Conservation (phyloP, 1,284 basidiomycete species). For the Gomphus bonarii region DNA sequence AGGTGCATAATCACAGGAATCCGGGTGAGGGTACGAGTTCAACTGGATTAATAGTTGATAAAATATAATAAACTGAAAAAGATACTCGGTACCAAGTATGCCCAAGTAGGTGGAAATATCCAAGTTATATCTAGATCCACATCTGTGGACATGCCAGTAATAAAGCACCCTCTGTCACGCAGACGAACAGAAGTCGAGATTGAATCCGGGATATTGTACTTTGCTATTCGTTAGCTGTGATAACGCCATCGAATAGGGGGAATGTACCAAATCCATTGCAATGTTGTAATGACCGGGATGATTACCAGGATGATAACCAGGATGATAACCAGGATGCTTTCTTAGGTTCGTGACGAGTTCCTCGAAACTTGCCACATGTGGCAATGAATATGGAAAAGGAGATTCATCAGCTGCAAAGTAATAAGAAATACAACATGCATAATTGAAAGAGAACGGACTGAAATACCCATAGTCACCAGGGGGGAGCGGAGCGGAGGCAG, state of each 20-base stretch:
- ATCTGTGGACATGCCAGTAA: not conserved
- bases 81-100: not conserved
- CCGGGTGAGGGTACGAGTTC: not conserved
- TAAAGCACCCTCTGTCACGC: not conserved
- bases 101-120: not conserved
- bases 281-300: too few species aligned
- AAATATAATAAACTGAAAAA: not conserved
- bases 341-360: too few species aligned
- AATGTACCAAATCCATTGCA: too few species aligned
- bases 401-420: too few species aligned
- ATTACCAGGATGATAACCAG: too few species aligned
- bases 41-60: not conserved
- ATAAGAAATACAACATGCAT: too few species aligned
- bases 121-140: not conserved
- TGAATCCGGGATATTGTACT: too few species aligned
- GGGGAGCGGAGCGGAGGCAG: not conserved
- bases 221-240: too few species aligned
- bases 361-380: not conserved
- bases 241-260: too few species aligned
- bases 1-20: not conserved
- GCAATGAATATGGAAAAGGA: not conserved
- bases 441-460: too few species aligned
- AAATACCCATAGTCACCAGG: not conserved
- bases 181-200: too few species aligned
- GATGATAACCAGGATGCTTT: too few species aligned